Evolutionary conservation across 164 flowering plant species (phyloP).

Genomic region (Pachysandra terminalis): DNA sequence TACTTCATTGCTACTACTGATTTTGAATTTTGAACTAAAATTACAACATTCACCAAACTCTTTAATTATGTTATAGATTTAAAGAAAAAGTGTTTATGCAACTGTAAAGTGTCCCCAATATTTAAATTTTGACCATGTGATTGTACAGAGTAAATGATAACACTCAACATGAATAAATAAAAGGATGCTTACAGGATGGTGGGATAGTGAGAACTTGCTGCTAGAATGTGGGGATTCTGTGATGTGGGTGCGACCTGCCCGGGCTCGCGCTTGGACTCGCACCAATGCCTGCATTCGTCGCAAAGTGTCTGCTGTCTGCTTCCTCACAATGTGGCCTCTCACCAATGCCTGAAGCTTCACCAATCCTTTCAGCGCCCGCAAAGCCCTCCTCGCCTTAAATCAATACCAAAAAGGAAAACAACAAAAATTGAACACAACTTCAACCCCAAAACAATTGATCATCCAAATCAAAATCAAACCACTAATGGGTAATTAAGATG

Average conservation of each 20-base stretch:
- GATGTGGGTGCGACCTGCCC: constrained; percentile 41
- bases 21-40: no score
- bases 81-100: no score
- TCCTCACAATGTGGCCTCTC: constrained; percentile 85
- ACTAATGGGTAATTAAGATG: no score
- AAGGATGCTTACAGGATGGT: constrained; percentile 29
- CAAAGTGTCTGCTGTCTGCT: constrained; percentile 66
- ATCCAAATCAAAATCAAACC: no score
- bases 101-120: no score
- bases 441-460: no score
- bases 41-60: no score
- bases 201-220: constrained; percentile 26
- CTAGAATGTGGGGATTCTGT: constrained; percentile 29
- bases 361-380: constrained; percentile 78
- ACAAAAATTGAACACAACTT: no score
- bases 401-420: not conserved
- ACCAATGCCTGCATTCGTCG: constrained; percentile 81
- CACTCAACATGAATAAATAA: not conserved
- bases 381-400: constrained; percentile 83
- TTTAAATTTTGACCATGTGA: no score
- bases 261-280: constrained; percentile 76
- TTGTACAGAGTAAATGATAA: no score
- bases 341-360: constrained; percentile 92
- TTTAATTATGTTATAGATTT: no score
- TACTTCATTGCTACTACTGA: not conserved